Evolutionary conservation across 2,329 filamentous ascomycete genomes (phyloP).

Genomic region (Lithohypha guttulata): DNA sequence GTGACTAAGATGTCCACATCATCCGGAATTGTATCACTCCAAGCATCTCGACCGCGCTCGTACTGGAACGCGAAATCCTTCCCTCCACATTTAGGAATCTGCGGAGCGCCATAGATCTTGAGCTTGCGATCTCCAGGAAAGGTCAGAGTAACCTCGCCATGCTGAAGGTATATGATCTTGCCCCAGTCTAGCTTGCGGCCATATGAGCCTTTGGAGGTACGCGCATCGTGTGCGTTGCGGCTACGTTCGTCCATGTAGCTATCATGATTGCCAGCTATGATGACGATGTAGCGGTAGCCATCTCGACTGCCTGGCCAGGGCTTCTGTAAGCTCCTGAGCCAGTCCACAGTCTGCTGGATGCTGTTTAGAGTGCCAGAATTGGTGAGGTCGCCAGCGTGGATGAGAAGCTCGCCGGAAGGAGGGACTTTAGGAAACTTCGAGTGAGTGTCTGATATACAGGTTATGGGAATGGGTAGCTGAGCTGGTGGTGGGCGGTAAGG

Average conservation of each 20-base stretch:
- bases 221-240: constrained; percentile 45
- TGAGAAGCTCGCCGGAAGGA: constrained; percentile 69
- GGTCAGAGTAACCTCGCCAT: constrained; percentile 51
- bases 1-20: constrained; percentile 72
- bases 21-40: constrained; percentile 58
- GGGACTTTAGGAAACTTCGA: constrained; percentile 48
- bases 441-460: constrained; percentile 89
- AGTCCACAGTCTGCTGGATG: constrained; percentile 75
- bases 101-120: constrained; percentile 68
- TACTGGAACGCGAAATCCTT: constrained; percentile 71
- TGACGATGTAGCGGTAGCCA: constrained; percentile 68
- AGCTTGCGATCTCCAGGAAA: constrained; percentile 51
- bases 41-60: constrained; percentile 52
- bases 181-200: constrained; percentile 52
- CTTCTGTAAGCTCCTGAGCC: constrained; percentile 52
- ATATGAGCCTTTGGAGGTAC: constrained; percentile 27
- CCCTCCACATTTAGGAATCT: constrained; percentile 67
- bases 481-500: constrained; percentile 48
- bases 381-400: constrained; percentile 81
- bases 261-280: constrained; percentile 83
- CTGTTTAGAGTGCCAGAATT: constrained; percentile 59
- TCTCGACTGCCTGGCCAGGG: constrained; percentile 18
- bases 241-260: constrained; percentile 65
- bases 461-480: constrained; percentile 55
- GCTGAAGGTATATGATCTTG: constrained; percentile 64